These are phyloP conservation scores for Mycena vitilis DNA, from an alignment of 768 basidiomycete genomes.

Conservation along the genomic window DNA sequence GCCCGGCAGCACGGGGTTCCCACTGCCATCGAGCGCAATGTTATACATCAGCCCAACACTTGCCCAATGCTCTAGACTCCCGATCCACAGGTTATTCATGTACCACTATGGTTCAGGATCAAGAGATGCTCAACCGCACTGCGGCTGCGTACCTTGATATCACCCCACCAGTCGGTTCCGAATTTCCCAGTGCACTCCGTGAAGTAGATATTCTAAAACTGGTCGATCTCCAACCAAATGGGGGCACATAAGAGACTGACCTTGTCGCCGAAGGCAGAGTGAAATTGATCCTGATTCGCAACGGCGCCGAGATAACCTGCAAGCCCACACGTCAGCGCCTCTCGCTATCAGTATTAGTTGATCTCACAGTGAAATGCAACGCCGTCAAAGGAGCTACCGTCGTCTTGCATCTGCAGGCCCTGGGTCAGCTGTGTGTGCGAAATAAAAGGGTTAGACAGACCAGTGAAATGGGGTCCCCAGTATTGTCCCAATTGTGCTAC, in stretches of 20 bases:
- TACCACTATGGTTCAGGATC: constrained; percentile 58
- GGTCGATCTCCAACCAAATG: background rate
- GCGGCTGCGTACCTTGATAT: constrained; percentile 65
- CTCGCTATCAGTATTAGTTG: background rate
- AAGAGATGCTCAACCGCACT: background rate
- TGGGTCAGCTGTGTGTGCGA: background rate
- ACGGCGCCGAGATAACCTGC: constrained; percentile 26
- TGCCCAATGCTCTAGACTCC: constrained; percentile 69
- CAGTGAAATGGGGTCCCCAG: constrained; percentile 70
- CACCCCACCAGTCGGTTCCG: constrained; percentile 72
- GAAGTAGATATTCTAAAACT: constrained; percentile 23
- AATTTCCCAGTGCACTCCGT: constrained; percentile 32
- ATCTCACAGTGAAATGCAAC: constrained; percentile 73
- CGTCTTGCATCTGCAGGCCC: constrained; percentile 65
- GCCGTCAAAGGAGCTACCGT: constrained; percentile 66
- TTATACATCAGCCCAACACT: constrained; percentile 76
- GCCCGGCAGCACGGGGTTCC: constrained; percentile 72
- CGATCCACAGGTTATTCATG: constrained; percentile 66
- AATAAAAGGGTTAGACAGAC: background rate
- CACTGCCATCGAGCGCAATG: constrained; percentile 73
- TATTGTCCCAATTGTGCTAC: constrained; percentile 82
- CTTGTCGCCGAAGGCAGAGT: constrained; percentile 27
- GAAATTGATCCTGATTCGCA: constrained; percentile 17
- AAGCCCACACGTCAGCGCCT: background rate
- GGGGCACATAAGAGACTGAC: background rate